Percentiles rank a stretch among this genome's conserved stretches.
Evolutionary conservation across 129 eudicot genomes (phyloP).

Genomic region (Flaveria ramosissima): DNA sequence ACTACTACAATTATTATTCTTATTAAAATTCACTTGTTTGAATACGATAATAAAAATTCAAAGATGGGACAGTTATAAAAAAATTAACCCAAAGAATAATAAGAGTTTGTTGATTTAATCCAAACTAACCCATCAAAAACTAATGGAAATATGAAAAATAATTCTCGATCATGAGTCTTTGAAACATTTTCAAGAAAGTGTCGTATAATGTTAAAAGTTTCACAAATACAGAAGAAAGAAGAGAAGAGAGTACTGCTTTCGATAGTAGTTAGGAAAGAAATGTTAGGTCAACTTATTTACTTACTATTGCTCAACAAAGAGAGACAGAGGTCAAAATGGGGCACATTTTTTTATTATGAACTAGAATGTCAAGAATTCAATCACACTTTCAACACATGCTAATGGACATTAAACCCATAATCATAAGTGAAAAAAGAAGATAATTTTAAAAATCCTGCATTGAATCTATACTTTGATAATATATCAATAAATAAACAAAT

Average conservation of each 20-base stretch:
- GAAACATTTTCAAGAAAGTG: neutral
- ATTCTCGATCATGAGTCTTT: neutral
- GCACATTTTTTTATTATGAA: neutral
- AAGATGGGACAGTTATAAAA: neutral
- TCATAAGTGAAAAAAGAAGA: neutral
- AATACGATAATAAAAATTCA: neutral
- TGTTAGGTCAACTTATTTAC: constrained; percentile 46
- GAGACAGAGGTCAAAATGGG: constrained; percentile 23
- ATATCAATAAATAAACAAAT: neutral
- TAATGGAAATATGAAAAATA: neutral
- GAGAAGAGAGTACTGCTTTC: neutral
- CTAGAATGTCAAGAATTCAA: constrained; percentile 14
- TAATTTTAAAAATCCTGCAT: no score
- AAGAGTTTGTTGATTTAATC: neutral
- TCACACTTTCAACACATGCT: neutral
- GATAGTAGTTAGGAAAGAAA: constrained; percentile 34
- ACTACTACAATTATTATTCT: neutral
- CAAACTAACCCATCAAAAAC: neutral
- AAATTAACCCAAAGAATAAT: neutral
- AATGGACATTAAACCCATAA: neutral
- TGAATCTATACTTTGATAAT: neutral
- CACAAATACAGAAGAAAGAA: neutral
- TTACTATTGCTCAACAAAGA: constrained; percentile 28
- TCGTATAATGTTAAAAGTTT: no score
- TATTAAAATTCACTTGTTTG: neutral